phyloP scores from a whole-genome alignment of 2,329 filamentous ascomycete species.

The Westerdykella ornata region DNA sequence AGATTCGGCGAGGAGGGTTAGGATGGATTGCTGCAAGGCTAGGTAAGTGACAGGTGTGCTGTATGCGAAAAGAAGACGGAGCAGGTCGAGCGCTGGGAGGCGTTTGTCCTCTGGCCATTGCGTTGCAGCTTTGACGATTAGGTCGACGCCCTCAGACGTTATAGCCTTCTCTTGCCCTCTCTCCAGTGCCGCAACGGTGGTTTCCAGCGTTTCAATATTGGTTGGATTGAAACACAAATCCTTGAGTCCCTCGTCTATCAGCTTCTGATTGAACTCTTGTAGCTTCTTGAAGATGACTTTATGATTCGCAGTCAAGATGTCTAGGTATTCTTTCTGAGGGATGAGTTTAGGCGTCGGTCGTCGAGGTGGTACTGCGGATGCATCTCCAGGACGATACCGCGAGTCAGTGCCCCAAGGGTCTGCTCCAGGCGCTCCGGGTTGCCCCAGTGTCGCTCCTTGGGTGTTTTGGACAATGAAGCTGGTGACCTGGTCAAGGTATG shows the following conservation, averaged over 20 bases:
- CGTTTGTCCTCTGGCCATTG: conserved; percentile 75
- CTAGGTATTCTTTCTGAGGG: conserved; percentile 73
- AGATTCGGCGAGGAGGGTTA: conserved; percentile 53
- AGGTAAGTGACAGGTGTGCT: conserved; percentile 58
- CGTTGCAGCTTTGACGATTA: conserved; percentile 66
- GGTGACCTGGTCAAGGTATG: conserved; percentile 84
- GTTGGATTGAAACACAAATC: conserved; percentile 65
- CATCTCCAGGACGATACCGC: conserved; percentile 66
- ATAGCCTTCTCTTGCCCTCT: conserved; percentile 31
- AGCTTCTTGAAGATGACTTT: conserved; percentile 70
- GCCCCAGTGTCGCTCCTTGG: conserved; percentile 74
- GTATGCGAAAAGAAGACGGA: conserved; percentile 70
- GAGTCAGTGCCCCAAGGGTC: conserved; percentile 75
- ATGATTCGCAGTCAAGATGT: conserved; percentile 66
- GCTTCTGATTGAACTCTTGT: conserved; percentile 63
- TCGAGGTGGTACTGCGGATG: conserved; percentile 24
- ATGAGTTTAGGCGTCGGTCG: conserved; percentile 53
- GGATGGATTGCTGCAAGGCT: conserved; percentile 52
- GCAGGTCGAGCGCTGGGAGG: conserved; percentile 76
- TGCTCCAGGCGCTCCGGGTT: conserved; percentile 45
- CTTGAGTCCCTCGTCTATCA: conserved; percentile 65
- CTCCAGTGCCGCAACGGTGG: conserved; percentile 59
- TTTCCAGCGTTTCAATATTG: conserved; percentile 58
- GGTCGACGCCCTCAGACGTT: conserved; percentile 50
- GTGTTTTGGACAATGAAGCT: conserved; percentile 91